A percentile compares a stretch with the other conserved stretches of the same genome.
Conservation (phyloP, 495 filamentous ascomycete species). For the Terfezia claveryi region DNA sequence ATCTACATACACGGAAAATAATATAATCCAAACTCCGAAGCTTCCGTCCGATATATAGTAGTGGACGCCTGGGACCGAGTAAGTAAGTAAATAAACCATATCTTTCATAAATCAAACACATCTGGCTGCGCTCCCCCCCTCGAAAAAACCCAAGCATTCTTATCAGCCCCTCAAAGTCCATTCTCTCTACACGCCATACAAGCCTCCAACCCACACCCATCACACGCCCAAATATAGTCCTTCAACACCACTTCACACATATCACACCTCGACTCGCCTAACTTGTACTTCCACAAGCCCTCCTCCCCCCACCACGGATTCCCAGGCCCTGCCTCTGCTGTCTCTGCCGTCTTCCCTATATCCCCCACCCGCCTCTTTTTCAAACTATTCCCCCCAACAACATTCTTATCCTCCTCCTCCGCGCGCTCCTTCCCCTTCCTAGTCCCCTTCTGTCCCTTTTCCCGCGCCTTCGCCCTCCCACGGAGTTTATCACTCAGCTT, state of each 20-base stretch:
- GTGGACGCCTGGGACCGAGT: no score
- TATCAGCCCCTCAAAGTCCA: no score
- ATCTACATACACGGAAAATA: no score
- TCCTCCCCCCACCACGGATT: conserved; percentile 9
- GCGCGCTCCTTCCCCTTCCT: background rate
- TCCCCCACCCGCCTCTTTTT: background rate
- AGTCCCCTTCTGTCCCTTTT: conserved; percentile 5
- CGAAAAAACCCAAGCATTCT: no score
- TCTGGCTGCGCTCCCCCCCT: no score
- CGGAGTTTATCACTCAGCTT: background rate
- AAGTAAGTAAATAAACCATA: no score
- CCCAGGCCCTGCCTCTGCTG: background rate
- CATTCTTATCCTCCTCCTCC: background rate
- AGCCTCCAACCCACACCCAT: conserved; percentile 5
- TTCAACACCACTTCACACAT: conserved; percentile 5
- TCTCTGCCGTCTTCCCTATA: background rate
- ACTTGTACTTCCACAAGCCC: conserved; percentile 3
- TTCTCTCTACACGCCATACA: conserved; percentile 10
- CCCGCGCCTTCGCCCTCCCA: conserved; percentile 13
- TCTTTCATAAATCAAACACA: no score
- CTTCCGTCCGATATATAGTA: no score
- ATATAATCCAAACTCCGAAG: no score
- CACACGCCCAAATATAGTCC: conserved; percentile 6
- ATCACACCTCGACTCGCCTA: conserved; percentile 2
- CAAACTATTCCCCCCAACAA: background rate